Base-by-base conservation (phyloP, 306 rosid genomes). In the Morella rubra region DNA sequence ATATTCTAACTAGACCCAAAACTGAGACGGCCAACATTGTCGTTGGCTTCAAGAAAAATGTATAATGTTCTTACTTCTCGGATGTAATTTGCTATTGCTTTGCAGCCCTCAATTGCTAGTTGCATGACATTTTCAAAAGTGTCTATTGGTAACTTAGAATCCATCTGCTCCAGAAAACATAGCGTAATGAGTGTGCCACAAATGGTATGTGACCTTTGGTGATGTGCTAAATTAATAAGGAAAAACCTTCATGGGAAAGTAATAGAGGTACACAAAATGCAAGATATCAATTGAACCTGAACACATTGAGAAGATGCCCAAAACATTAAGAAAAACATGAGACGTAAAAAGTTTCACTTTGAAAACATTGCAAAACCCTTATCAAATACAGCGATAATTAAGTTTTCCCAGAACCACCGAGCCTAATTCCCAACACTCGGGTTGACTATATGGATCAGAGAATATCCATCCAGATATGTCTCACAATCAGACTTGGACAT, bases 101-200 rank as follows among this genome's bases (percentile, higher is more conserved):
- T 95, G 93, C 97, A 95, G 76, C 98, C 98, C 82, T 95, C 95
- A 8, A 80, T 86, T 73, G 95, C 92, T 74, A 95, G 90, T 85
- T 92, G 96, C 91, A 92, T 90, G 67, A 95, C 96, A 61, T 69
- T 89, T 85, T 95, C 96, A 77, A 92, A 86, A 69, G 84, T 83
- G 80, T 95, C 98, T 81, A 92, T 83, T 7, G 95, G 88, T 74
- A 95, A 77, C 84, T 94, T 94, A 44, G 97, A 84, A 85, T 94
- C 98, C 98, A 94, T 94, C 96, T 91, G 75, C 83, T 77, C 40
- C 45, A 46, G 72, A 79, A 47, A 58, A 71, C 56, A 27, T 16
- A 76, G 75, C 44, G 49, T 32, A 78, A 74, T 61, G 53, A 83
- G 68, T 67, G 12, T 7, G 44, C 50, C 50, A 70, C 59, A 72